Conservation (phyloP, 2,329 filamentous ascomycete species). For the Aspergillus arachidicola region DNA sequence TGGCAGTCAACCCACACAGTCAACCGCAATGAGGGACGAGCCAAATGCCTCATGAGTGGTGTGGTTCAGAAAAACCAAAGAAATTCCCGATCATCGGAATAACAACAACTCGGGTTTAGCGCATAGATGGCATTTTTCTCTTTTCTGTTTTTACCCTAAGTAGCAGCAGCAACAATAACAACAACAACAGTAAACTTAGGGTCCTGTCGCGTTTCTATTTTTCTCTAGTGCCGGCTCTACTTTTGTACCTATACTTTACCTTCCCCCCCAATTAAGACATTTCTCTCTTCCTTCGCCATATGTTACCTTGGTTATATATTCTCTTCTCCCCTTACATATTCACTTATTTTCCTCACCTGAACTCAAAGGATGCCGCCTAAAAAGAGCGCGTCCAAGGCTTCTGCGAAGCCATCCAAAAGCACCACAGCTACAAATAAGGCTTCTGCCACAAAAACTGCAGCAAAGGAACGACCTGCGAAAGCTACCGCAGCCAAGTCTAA, state of each 20-base stretch:
- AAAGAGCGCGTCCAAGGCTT: conserved; percentile 27
- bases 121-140: neutral
- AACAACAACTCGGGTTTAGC: conserved; percentile 1
- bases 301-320: conserved; percentile 5
- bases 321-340: conserved; percentile 10
- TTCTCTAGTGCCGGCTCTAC: neutral
- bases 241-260: neutral
- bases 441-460: conserved; percentile 25
- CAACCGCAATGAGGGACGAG: too few species aligned
- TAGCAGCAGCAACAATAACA: neutral
- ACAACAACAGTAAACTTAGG: conserved; percentile 6
- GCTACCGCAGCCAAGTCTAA: conserved; percentile 21
- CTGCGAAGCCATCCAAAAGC: conserved; percentile 21
- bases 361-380: conserved; percentile 32
- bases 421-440: conserved; percentile 24
- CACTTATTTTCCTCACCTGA: neutral
- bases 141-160: neutral
- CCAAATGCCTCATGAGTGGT: neutral
- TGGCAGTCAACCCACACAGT: neutral
- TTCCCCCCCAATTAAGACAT: neutral
- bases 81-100: neutral
- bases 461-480: conserved; percentile 26
- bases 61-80: neutral
- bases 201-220: neutral
- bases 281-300: conserved; percentile 5